Evolutionary conservation across 331 rosid species (phyloP), one percentile per base, ranked within the genome.

Genomic region (Quercus tomentella): DNA sequence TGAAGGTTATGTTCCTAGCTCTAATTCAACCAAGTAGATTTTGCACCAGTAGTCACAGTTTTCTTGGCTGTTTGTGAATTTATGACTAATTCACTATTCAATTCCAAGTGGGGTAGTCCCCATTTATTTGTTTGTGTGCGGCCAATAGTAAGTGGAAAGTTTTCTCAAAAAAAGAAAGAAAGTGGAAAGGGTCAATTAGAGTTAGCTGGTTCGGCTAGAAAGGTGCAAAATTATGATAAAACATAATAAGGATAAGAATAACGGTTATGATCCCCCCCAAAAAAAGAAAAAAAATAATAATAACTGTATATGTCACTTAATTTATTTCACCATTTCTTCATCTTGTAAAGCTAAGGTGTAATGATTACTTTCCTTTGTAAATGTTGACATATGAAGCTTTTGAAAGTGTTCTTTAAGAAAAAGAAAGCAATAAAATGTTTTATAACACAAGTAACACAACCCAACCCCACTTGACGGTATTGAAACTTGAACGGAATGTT

Each of bases 191-290:
- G 2, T 35, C 65, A 80, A 80, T 75, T 45, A 12, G 74, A 73
- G 74, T 77, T 61, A 76, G 82, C 78, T 75, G 41, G 74, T 41
- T 66, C 80, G 56, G 78, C 65, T 78, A 11, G 10, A 60, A 60
- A 0, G 66, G 66, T 23, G 17, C 54, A 49, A 49, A 49, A 11
- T 60, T 10, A 23, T 60, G 31, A 60, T 25, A 8, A 41, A 41
- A 60, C 66, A 2, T 23, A 11, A 60, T 2, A 26, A 23, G 4
- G 12, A 21, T 23, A 58, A 9, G 14, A 15, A 23, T 60, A 10
- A 23, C 18, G 17, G 17, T 49, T 49, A 49, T 49, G 17, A 49
- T 14, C 4, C 3, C 3, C 7, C 35, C 35, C 1, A 31, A 33
- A 33, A 35, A 33, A 33, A 33, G 3, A 49, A 3, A 49, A 12